Evolutionary conservation across 2,329 filamentous ascomycete species (phyloP).

Genomic region (Juglanconis sp.): DNA sequence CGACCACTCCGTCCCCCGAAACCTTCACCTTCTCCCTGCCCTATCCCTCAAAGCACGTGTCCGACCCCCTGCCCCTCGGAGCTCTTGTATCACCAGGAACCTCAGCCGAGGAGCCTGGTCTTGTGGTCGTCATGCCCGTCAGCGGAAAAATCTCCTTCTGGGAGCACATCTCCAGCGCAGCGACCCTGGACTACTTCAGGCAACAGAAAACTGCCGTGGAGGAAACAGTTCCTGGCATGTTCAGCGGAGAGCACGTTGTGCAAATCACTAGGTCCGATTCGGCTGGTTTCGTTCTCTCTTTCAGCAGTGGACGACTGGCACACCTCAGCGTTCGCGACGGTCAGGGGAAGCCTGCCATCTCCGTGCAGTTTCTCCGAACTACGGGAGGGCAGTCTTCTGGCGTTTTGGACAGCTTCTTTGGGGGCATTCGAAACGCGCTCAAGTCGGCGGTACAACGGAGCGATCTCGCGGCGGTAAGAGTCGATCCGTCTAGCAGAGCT

Average conservation of each 20-base stretch:
- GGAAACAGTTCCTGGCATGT: constrained; percentile 68
- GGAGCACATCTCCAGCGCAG: constrained; percentile 89
- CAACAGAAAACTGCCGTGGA: constrained; percentile 80
- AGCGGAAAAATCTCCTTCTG: constrained; percentile 88
- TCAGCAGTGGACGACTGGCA: constrained; percentile 81
- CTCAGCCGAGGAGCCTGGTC: constrained; percentile 74
- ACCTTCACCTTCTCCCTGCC: constrained; percentile 79
- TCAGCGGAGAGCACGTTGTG: constrained; percentile 73
- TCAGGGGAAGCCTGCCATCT: constrained; percentile 80
- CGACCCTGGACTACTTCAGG: constrained; percentile 77
- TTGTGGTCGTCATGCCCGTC: constrained; percentile 80
- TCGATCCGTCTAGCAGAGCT: constrained; percentile 67
- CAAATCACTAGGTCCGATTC: constrained; percentile 79
- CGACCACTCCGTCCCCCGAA: constrained; percentile 65
- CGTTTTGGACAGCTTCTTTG: constrained; percentile 60
- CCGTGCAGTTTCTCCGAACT: constrained; percentile 71
- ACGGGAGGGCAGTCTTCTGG: constrained; percentile 52
- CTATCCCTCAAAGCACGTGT: constrained; percentile 61
- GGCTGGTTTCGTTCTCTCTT: constrained; percentile 79
- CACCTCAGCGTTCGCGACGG: constrained; percentile 83
- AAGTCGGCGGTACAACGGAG: constrained; percentile 67
- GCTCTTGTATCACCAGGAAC: constrained; percentile 77
- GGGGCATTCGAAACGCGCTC: constrained; percentile 75
- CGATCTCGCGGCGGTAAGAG: constrained; percentile 76
- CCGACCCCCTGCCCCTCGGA: constrained; percentile 76